These are phyloP conservation scores for Carex kokanica DNA, from an alignment of 176 grass and related monocot species.

Conservation along the genomic window DNA sequence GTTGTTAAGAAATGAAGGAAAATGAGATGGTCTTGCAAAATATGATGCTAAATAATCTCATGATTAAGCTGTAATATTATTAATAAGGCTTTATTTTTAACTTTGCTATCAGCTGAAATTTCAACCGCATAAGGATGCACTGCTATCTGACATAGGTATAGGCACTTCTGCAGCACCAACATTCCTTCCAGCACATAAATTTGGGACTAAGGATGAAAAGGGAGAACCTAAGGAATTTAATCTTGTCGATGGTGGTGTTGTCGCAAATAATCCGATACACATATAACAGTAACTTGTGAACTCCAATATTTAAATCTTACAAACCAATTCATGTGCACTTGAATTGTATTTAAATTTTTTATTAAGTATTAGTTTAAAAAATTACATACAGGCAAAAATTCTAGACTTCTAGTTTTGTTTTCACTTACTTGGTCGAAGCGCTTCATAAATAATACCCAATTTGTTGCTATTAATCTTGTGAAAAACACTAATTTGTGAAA, in stretches of 20 bases:
- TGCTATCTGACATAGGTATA: conserved; percentile 56
- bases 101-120: conserved; percentile 40
- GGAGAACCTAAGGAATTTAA: conserved; percentile 36
- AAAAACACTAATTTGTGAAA: too few species aligned
- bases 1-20: background rate
- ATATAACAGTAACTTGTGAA: background rate
- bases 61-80: background rate
- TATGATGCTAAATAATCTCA: background rate
- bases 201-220: conserved; percentile 34
- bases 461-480: too few species aligned
- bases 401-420: too few species aligned
- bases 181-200: conserved; percentile 63
- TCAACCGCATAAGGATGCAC: conserved; percentile 33
- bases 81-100: background rate
- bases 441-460: too few species aligned
- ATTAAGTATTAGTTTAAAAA: too few species aligned
- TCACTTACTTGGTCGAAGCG: too few species aligned
- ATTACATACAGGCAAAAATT: too few species aligned
- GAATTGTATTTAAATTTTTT: too few species aligned
- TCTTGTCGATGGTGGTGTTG: conserved; percentile 65
- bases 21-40: background rate
- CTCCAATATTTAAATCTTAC: too few species aligned
- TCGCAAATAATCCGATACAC: conserved; percentile 71
- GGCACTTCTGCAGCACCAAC: conserved; percentile 74
- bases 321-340: background rate